These are phyloP conservation scores for Cladophialophora exuberans DNA, from an alignment of 2,329 filamentous ascomycete genomes.

Conservation along the genomic window DNA sequence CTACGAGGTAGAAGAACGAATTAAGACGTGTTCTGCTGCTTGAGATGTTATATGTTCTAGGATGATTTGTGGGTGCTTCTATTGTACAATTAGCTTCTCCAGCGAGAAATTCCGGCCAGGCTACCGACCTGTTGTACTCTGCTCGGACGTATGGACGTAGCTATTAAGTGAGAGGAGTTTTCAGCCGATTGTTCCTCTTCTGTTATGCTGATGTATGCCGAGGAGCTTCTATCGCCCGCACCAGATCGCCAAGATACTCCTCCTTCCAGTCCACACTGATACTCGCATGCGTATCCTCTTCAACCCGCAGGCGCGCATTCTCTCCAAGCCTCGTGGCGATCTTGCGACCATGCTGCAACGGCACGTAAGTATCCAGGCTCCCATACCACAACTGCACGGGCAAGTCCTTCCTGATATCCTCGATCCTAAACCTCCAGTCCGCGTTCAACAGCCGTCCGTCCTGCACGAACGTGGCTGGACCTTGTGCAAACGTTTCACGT, in stretches of 20 bases:
- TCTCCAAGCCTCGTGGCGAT: constrained; percentile 38
- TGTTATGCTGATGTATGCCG: too few species aligned
- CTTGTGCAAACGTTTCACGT: constrained; percentile 37
- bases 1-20: too few species aligned
- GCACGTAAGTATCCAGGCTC: constrained; percentile 39
- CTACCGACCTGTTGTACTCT: too few species aligned
- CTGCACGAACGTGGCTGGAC: constrained; percentile 35
- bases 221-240: too few species aligned
- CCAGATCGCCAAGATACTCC: constrained; percentile 16
- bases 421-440: constrained; percentile 40
- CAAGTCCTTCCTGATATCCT: constrained; percentile 42
- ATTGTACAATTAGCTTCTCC: too few species aligned
- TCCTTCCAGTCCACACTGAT: constrained; percentile 9
- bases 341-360: constrained; percentile 39
- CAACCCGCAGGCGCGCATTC: constrained; percentile 37
- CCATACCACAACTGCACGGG: constrained; percentile 45
- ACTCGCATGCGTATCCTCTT: constrained; percentile 41
- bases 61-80: too few species aligned
- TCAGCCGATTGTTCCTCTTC: too few species aligned
- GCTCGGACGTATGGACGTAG: too few species aligned
- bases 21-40: too few species aligned
- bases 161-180: too few species aligned
- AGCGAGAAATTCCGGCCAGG: too few species aligned
- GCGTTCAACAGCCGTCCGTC: constrained; percentile 38
- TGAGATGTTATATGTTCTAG: too few species aligned